These are phyloP conservation scores for Astrothelium macrocarpum DNA, from an alignment of 495 filamentous ascomycete genomes.

Conservation along the genomic window DNA sequence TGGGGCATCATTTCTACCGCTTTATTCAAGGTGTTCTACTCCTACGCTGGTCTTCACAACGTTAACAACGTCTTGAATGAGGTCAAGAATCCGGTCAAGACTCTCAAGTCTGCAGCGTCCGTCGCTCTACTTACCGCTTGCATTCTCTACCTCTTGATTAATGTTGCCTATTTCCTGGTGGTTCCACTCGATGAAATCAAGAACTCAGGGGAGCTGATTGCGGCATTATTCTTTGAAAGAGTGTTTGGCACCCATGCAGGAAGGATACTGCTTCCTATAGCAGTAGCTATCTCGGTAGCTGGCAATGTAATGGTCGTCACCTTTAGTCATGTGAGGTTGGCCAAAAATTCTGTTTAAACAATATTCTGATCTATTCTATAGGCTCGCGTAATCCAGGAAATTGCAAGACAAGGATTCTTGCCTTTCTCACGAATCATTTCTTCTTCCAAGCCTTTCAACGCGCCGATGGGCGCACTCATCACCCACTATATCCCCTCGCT, in stretches of 20 bases:
- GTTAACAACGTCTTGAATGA: slow-evolving; percentile 71
- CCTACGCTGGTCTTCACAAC: slow-evolving; percentile 58
- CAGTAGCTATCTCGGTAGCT: slow-evolving; percentile 56
- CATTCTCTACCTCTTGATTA: slow-evolving; percentile 56
- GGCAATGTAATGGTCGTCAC: slow-evolving; percentile 75
- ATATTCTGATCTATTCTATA: slow-evolving; percentile 24
- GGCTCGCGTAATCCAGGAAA: slow-evolving; percentile 62
- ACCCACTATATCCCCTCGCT: slow-evolving; percentile 60
- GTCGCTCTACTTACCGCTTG: slow-evolving; percentile 52
- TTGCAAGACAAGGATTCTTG: slow-evolving; percentile 59
- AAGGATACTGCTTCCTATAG: slow-evolving; percentile 47
- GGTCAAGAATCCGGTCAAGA: slow-evolving; percentile 58
- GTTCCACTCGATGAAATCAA: slow-evolving; percentile 61
- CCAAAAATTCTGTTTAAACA: neutral
- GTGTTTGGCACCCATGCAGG: slow-evolving; percentile 53
- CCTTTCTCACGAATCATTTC: slow-evolving; percentile 54
- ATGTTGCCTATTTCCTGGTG: slow-evolving; percentile 60
- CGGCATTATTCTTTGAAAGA: slow-evolving; percentile 58
- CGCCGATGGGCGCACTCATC: slow-evolving; percentile 56
- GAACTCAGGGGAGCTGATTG: slow-evolving; percentile 55
- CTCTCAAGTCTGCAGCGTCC: slow-evolving; percentile 53
- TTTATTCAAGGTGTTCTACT: slow-evolving; percentile 65
- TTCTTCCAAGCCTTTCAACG: slow-evolving; percentile 56
- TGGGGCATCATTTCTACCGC: slow-evolving; percentile 49
- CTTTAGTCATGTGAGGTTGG: slow-evolving; percentile 31